Evolutionary conservation across 2,329 filamentous ascomycete genomes (phyloP), one percentile per base, ranked within the genome.

Genomic region (Penicillium sp.): DNA sequence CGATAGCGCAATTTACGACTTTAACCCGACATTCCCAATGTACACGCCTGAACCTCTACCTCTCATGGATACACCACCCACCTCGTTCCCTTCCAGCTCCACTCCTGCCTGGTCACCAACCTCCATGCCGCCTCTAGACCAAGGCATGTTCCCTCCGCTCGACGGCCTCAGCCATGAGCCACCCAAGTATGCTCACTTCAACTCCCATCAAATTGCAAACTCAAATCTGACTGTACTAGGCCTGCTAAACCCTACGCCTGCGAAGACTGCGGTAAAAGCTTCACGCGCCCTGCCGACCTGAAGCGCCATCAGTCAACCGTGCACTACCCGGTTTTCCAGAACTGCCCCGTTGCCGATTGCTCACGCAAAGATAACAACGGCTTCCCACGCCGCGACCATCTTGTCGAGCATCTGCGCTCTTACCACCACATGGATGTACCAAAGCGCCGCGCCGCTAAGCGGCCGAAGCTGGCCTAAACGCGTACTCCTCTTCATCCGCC

Each of bases 331-430:
- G 68, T 76, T 13, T 74, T 75, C 63, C 73, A 78, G 53, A 78
- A 83, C 60, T 85, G 83, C 66, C 75, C 77, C 1, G 71, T 76
- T 30, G 69, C 71, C 2, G 72, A 76, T 46, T 85, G 83, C 67
- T 70, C 73, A 46, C 78, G 83, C 17, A 83, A 83, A 67, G 79
- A 77, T 5, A 69, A 65, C 46, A 75, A 79, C 62, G 85, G 85
- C 0, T 88, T 88, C 67, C 82, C 83, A 5, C 78, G 86, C 6
- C 78, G 81, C 56, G 86, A 88, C 67, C 86, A 88, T 68, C 75
- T 86, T 46, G 79, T 78, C 45, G 86, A 88, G 68, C 86, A 88
- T 70, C 71, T 84, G 56, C 76, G 86, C 56, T 83, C 83, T 48
- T 85, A 82, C 63, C 86, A 88, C 69, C 79, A 82, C 58, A 71